Evolutionary conservation across 176 grass and related monocot genomes (phyloP), one percentile per base, ranked within the genome.

Genomic region (Thalia dealbata): DNA sequence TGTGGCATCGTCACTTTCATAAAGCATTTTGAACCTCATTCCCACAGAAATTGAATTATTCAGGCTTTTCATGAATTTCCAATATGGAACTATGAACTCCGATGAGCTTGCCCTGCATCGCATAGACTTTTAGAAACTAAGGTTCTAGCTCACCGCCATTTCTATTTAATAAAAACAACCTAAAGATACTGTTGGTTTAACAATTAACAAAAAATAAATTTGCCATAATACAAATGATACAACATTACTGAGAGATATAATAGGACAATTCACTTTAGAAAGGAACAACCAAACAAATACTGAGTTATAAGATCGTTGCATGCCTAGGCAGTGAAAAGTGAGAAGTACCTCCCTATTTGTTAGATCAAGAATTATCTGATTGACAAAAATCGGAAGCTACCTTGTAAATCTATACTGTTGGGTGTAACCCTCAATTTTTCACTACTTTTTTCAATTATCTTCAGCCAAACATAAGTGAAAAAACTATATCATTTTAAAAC

Each of bases 31-130:
- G 74, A 99, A 99, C 56, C 87, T 85, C 81, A 80, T 88, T 77
- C 95, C 90, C 78, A 81, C 45, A 46, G 83, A 88, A 80, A 91
- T 88, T 3, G 83, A 72, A 74, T 79, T 77, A 56, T 77, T 84
- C 7, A 88, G 73, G 82, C 76, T 82, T 77, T 88, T 93, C 14
- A 60, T 42, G 10, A 99, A 93, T 46, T 88, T 88, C 70, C 79
- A 73, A 71, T 91, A 86, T 10, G 87, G 87, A 61, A 99, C 86
- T 71, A 93, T 88, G 80, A 86, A 99, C 73, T 91, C 87, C 41
- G 95, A 99, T 23, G 87, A 84, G 28, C 83, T 85, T 81, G 72
- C 72, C 85, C 95, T 92, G 72, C 58, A 58, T 23, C 42, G 73
- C 26, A 26, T 52, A 76, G 44, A 62, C 38, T 72, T 59, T 78